phyloP scores from a whole-genome alignment of 2,329 filamentous ascomycete species.

The Simplicillium aogashimaense region DNA sequence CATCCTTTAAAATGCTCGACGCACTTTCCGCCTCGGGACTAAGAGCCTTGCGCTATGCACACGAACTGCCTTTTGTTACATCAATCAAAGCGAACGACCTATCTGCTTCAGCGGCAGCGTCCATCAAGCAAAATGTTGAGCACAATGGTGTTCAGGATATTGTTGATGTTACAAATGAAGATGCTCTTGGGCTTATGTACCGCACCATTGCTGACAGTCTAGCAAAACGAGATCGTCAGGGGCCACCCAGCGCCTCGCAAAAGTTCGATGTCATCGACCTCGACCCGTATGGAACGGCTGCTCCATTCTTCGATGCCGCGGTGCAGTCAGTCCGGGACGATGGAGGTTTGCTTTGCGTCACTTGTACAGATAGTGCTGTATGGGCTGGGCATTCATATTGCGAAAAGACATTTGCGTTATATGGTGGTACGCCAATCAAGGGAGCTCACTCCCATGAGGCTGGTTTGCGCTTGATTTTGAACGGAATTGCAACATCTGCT shows the following conservation, averaged over 20 bases:
- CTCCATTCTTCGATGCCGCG: constrained; percentile 84
- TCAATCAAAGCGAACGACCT: constrained; percentile 85
- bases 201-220: constrained; percentile 47
- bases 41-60: constrained; percentile 80
- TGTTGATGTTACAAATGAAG: constrained; percentile 65
- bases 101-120: constrained; percentile 62
- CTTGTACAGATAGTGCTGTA: constrained; percentile 91
- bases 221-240: constrained; percentile 27
- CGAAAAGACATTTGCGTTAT: constrained; percentile 90
- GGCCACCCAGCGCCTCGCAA: constrained; percentile 27
- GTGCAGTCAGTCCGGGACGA: constrained; percentile 75
- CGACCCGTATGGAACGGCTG: constrained; percentile 90
- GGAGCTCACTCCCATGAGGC: constrained; percentile 81
- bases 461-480: constrained; percentile 75
- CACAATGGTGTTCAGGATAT: constrained; percentile 69
- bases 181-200: constrained; percentile 92
- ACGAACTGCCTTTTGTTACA: constrained; percentile 79
- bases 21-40: constrained; percentile 90
- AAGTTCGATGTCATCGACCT: constrained; percentile 92
- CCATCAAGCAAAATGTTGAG: constrained; percentile 74
- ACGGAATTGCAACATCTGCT: constrained; percentile 70
- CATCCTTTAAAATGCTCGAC: constrained; percentile 76
- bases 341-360: constrained; percentile 86
- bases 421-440: constrained; percentile 82
- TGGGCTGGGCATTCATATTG: constrained; percentile 91